Percentiles rank a stretch among this genome's conserved stretches.
phyloP scores from a whole-genome alignment of 164 flowering plant species.

The grape (Vitis vinifera) region ASM3070453v1 NC_081821.1:5128001-5128500 shows the following conservation, averaged over 20 bases:
- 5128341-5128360: neutral
- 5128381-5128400: slow-evolving; percentile 44
- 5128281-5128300: slow-evolving; percentile 20
- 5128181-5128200: slow-evolving; percentile 35
- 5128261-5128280: slow-evolving; percentile 46
- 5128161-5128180: slow-evolving; percentile 60
- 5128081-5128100: neutral
- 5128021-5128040: too few relatives aligned
- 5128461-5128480: slow-evolving; percentile 35
- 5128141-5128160: slow-evolving; percentile 59
- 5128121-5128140: slow-evolving; percentile 14
- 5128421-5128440: slow-evolving; percentile 21
- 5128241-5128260: slow-evolving; percentile 13
- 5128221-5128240: neutral
- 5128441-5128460: slow-evolving; percentile 24
- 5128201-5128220: slow-evolving; percentile 11
- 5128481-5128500: slow-evolving; percentile 62
- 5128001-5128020: too few relatives aligned
- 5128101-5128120: slow-evolving; percentile 4
- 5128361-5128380: slow-evolving; percentile 31
- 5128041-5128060: neutral
- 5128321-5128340: slow-evolving; percentile 5
- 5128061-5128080: neutral
- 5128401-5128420: slow-evolving; percentile 43
- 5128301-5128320: slow-evolving; percentile 1